Conservation (phyloP, 208 protist genomes). For the Crithidia mellificae region DNA sequence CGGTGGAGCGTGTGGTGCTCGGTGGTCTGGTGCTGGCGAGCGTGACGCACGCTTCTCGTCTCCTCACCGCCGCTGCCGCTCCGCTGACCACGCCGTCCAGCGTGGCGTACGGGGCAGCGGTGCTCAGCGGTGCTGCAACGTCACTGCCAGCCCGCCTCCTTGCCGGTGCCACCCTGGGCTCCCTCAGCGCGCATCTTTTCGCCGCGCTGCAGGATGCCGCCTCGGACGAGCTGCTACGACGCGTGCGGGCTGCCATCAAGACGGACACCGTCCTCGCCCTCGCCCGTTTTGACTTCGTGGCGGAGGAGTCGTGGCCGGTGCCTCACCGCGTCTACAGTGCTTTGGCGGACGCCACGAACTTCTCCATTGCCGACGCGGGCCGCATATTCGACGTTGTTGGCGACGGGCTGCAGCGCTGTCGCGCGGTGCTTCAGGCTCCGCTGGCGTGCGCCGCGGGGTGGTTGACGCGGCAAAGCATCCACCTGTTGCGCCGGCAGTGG, state of each 20-base stretch:
- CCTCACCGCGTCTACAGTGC: constrained; percentile 41
- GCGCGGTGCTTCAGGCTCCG: constrained; percentile 19
- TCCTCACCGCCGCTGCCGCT: not conserved
- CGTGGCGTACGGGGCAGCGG: constrained; percentile 12
- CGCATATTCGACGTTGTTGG: constrained; percentile 19
- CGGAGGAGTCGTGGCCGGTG: constrained; percentile 39
- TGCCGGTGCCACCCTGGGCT: constrained; percentile 8
- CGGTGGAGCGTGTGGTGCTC: constrained; percentile 1
- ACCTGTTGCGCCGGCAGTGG: constrained; percentile 23
- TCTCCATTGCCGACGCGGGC: constrained; percentile 44
- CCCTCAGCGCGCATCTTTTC: constrained; percentile 21
- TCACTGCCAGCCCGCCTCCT: constrained; percentile 12
- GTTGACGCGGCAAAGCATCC: constrained; percentile 22
- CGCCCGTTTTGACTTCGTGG: constrained; percentile 45
- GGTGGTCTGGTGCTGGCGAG: constrained; percentile 5
- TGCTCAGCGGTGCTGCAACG: not conserved
- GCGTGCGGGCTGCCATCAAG: constrained; percentile 26
- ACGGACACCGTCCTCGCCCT: constrained; percentile 45
- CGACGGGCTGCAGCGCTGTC: constrained; percentile 17
- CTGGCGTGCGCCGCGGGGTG: constrained; percentile 25
- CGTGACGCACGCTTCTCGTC: constrained; percentile 1
- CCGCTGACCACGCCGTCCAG: constrained; percentile 7
- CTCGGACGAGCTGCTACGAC: constrained; percentile 28
- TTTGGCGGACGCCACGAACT: constrained; percentile 41
- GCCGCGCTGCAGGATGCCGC: constrained; percentile 19